These are phyloP conservation scores for Trichosanthes cucumerina DNA, from an alignment of 306 rosid genomes.

Conservation along the genomic window DNA sequence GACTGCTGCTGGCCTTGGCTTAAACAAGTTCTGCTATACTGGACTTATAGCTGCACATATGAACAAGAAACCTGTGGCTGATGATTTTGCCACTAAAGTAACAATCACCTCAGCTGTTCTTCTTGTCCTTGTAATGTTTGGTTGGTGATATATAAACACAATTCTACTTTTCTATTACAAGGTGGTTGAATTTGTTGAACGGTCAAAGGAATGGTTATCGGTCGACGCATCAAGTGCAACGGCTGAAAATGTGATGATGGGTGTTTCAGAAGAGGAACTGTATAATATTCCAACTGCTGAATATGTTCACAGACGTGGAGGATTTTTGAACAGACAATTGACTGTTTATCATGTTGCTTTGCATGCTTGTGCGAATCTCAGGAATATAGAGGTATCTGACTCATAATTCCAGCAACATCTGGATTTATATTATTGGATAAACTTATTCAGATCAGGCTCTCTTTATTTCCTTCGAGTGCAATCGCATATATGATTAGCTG, in stretches of 20 bases:
- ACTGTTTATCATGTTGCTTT: slow-evolving; percentile 70
- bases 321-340: slow-evolving; percentile 37
- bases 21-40: slow-evolving; percentile 79
- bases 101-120: slow-evolving; percentile 12
- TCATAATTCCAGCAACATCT: background rate
- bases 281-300: slow-evolving; percentile 91
- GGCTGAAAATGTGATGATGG: slow-evolving; percentile 85
- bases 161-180: slow-evolving; percentile 29
- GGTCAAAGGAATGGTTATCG: slow-evolving; percentile 64
- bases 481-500: background rate
- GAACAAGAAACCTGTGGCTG: slow-evolving; percentile 60
- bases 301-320: slow-evolving; percentile 46
- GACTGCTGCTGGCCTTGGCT: slow-evolving; percentile 96
- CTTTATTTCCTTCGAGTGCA: background rate
- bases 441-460: background rate
- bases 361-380: slow-evolving; percentile 73
- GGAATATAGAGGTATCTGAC: slow-evolving; percentile 55
- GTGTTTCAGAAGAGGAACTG: slow-evolving; percentile 75
- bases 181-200: slow-evolving; percentile 88
- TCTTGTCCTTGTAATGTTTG: slow-evolving; percentile 10
- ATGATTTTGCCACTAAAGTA: slow-evolving; percentile 81
- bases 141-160: slow-evolving; percentile 10
- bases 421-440: background rate
- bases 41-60: slow-evolving; percentile 75
- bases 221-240: slow-evolving; percentile 51